Evolutionary conservation across 768 basidiomycete genomes (phyloP), one percentile per base, ranked within the genome.

Genomic region (Trametes cingulata): DNA sequence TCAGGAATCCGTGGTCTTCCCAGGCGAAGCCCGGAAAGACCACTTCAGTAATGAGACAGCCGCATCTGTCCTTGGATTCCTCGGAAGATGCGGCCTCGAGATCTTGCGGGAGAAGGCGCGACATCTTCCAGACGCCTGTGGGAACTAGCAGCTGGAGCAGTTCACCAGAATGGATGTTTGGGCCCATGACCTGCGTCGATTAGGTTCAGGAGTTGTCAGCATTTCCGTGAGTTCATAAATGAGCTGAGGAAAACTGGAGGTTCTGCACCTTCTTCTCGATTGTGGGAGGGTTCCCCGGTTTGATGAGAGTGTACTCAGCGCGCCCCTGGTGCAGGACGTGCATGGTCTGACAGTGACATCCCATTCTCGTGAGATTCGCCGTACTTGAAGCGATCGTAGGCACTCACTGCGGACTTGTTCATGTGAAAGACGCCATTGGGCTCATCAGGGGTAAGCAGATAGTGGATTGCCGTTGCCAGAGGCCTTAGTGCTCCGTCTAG

Each of bases 11-110:
- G 62, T 84, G 83, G 63, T 83, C 83, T 52, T 79, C 77, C 80
- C 79, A 83, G 37, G 75, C 66, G 63, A 83, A 83, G 3, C 81
- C 82, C 0, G 84, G 83, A 12, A 83, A 78, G n/a, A 85, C 82
- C 5, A 85, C 78, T 71, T 85, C 83, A 17, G 79, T 81, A 62
- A 87, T 83, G 55, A 87, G 69, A 62, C 82, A 84, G 5, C 83
- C 79, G 0, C 73, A 72, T n/a, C 65, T 58, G 36, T 76, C 69
- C 48, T 75, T 73, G 7, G 66, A 58, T 3, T 69, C 74, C 27
- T 73, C 63, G 49, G 76, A 72, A 41, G 40, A 33, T 3, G 73
- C 75, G n/a, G 63, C 65, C 9, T 69, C 67, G 20, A 79, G 59
- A 62, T 76, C 76, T 35, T 71, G 75, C 19, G 71, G 79, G 12